Base-by-base conservation (phyloP, 2,329 filamentous ascomycete genomes). In the Lasiodiplodia theobromae region DNA sequence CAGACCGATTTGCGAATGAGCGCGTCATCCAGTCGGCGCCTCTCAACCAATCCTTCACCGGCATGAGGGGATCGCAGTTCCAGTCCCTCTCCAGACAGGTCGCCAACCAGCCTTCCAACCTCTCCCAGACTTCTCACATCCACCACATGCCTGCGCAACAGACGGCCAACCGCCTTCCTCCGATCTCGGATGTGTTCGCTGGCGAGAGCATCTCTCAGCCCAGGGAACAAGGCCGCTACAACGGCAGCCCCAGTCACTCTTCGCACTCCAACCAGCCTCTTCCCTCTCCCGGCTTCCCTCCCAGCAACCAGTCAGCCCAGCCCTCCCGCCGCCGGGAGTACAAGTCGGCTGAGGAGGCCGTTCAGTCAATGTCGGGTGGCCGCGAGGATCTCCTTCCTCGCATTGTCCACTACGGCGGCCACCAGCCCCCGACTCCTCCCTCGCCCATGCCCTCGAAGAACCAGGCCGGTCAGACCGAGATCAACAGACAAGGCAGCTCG, bases 11-110 rank as follows among this genome's bases (percentile, higher is more conserved):
- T 77, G 93, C 94, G 74, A 90, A 94, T 76, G 96, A 99, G 84
- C 88, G 96, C 73, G 94, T 98, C 44, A 96, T 99, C 70, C 96
- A 99, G 81, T 99, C 96, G 4, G 96, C 96, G 8, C 96, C 96
- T 18, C 87, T 99, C 28, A 91, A 96, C 74, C 95, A 97, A 78
- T 96, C 93, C 47, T 99, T 99, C 78, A 97, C 96, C 8, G 94
- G 95, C 70, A 89, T 96, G 70, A 90, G 96, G 77, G 89, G 94
- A 74, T 78, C 76, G 67, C 79, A 78, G 60, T 74, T 77, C 5
- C 90, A 91, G 72, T 91, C 92, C 0, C 82, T 92, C 69, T 92
- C 91, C 54, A 88, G 93, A 64, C 93, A 96, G 78, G 85, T 94
- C 67, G 86, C 89, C 74, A 94, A 95, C 77, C 92, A 94, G 71